Evolutionary conservation across 2,329 filamentous ascomycete species (phyloP).

Genomic region (Alternaria consortialis): DNA sequence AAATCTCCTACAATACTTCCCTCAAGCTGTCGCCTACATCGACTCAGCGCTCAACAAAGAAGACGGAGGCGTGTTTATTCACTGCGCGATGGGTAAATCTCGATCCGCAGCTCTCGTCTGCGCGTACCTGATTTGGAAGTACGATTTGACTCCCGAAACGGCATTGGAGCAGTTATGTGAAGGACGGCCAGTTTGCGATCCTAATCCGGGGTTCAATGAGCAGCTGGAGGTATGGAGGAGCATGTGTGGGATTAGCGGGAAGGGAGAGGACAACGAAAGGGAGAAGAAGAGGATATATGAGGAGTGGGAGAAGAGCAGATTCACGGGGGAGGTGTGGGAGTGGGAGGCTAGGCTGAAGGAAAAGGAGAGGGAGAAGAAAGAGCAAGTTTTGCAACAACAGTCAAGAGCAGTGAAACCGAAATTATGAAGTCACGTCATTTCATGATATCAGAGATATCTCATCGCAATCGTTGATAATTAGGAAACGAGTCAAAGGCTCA

Average conservation of each 20-base stretch:
- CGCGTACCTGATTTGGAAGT: conserved; percentile 47
- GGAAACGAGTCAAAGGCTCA: no score
- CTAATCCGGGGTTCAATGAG: conserved; percentile 47
- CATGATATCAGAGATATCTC: not conserved
- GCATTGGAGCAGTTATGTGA: conserved; percentile 43
- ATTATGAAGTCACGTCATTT: not conserved
- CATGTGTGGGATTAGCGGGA: conserved; percentile 35
- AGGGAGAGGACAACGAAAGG: conserved; percentile 9
- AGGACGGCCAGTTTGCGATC: conserved; percentile 46
- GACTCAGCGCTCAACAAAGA: conserved; percentile 28
- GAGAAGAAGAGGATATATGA: conserved; percentile 39
- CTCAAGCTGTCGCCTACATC: conserved; percentile 32
- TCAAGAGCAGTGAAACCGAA: not conserved
- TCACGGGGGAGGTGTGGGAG: conserved; percentile 49
- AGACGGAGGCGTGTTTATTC: conserved; percentile 40
- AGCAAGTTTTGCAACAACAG: not conserved
- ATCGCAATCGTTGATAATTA: no score
- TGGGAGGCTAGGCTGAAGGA: conserved; percentile 39
- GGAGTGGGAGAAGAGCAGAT: conserved; percentile 45
- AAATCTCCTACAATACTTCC: conserved; percentile 40
- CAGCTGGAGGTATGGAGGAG: conserved; percentile 40
- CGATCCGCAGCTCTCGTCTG: conserved; percentile 44
- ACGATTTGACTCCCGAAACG: conserved; percentile 22
- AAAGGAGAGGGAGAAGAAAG: not conserved
- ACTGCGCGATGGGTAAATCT: conserved; percentile 50